A percentile compares a stretch with the other conserved stretches of the same genome.
phyloP scores from a whole-genome alignment of 2,329 filamentous ascomycete genomes.

The Aspergillus sp. region DNA sequence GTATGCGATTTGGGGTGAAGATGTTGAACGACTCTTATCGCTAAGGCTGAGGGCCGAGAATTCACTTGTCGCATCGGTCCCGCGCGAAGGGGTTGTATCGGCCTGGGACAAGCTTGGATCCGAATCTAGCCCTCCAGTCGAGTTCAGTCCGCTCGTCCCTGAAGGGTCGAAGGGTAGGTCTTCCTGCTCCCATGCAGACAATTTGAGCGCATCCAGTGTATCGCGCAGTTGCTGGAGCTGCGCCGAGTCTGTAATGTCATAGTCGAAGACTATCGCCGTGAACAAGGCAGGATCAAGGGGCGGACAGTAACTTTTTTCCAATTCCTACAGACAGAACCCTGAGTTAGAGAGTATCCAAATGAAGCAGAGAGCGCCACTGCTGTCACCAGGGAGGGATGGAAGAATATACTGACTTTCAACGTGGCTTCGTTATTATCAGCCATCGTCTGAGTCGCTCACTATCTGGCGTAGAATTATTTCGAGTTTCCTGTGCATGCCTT shows the following conservation, averaged over 20 bases:
- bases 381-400: not conserved
- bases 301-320: slow-evolving; percentile 69
- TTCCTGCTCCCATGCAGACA: slow-evolving; percentile 70
- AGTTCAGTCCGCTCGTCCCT: slow-evolving; percentile 57
- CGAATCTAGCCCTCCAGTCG: slow-evolving; percentile 24
- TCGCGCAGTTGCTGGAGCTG: slow-evolving; percentile 56
- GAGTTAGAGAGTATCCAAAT: not conserved
- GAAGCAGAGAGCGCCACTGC: not conserved
- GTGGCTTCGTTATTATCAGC: slow-evolving; percentile 19
- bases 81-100: slow-evolving; percentile 41
- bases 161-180: slow-evolving; percentile 70
- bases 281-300: slow-evolving; percentile 76
- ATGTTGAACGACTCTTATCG: slow-evolving; percentile 16
- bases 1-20: slow-evolving; percentile 23
- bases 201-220: slow-evolving; percentile 66
- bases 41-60: slow-evolving; percentile 40
- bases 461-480: slow-evolving; percentile 12
- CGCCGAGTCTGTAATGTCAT: slow-evolving; percentile 57
- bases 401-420: slow-evolving; percentile 14
- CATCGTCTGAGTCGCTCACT: slow-evolving; percentile 24
- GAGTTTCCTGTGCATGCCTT: slow-evolving; percentile 21
- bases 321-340: slow-evolving; percentile 25
- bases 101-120: slow-evolving; percentile 30
- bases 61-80: slow-evolving; percentile 52
- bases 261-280: slow-evolving; percentile 73